These are phyloP conservation scores for Fusarium devonianum DNA, from an alignment of 2,329 filamentous ascomycete species.

Conservation along the genomic window DNA sequence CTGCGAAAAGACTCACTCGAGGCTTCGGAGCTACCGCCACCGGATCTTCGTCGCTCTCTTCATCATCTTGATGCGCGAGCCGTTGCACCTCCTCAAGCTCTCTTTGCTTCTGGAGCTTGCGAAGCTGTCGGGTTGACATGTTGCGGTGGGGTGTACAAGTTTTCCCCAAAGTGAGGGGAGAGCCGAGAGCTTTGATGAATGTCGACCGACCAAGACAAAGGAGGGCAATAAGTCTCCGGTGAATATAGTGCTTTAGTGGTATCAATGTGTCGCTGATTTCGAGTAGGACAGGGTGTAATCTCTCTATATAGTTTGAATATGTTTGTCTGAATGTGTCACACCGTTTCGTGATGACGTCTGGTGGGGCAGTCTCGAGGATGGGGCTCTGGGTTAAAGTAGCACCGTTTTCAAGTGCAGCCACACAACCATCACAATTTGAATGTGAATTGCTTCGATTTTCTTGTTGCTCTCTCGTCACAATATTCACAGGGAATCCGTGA, in stretches of 20 bases:
- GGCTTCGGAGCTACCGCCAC: constrained; percentile 46
- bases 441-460: too few relatives aligned
- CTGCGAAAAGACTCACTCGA: constrained; percentile 59
- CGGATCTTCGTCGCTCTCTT: constrained; percentile 44
- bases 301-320: too few relatives aligned
- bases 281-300: too few relatives aligned
- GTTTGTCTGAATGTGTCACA: constrained; percentile 32
- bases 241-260: background rate
- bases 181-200: background rate
- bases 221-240: background rate
- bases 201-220: background rate
- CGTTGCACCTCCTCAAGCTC: constrained; percentile 49
- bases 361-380: constrained; percentile 24
- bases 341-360: constrained; percentile 36
- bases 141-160: constrained; percentile 15
- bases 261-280: background rate
- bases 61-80: constrained; percentile 21
- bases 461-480: too few relatives aligned
- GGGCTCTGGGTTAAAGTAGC: constrained; percentile 10
- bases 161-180: constrained; percentile 21
- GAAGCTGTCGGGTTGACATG: constrained; percentile 62
- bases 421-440: background rate
- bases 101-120: constrained; percentile 60
- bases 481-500: too few relatives aligned
- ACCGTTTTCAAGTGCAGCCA: background rate